These are phyloP conservation scores for California macrophylla DNA, from an alignment of 441 rosid genomes.

Conservation along the genomic window DNA sequence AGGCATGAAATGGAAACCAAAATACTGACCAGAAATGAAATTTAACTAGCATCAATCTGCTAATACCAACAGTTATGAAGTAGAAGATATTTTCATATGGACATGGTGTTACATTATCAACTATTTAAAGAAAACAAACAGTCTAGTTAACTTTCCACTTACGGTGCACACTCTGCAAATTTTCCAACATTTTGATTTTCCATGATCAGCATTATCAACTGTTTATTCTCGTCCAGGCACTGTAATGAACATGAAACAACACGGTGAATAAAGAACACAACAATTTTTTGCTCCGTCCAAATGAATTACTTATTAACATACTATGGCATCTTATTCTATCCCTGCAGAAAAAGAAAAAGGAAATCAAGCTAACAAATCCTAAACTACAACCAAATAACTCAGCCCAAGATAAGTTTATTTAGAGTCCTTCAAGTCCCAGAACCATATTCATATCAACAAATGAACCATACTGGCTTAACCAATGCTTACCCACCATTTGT, in stretches of 20 bases:
- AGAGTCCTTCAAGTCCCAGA: neutral
- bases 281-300: neutral
- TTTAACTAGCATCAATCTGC: neutral
- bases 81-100: neutral
- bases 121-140: constrained; percentile 2
- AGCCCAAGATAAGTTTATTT: neutral
- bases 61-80: neutral
- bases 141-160: constrained; percentile 14
- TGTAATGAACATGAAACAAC: constrained; percentile 11
- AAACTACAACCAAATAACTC: neutral
- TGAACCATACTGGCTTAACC: neutral
- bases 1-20: neutral
- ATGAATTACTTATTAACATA: neutral
- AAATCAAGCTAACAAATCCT: neutral
- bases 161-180: constrained; percentile 20
- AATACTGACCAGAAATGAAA: neutral
- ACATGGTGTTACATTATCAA: neutral
- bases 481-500: neutral
- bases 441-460: neutral
- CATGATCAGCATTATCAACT: constrained; percentile 28
- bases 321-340: neutral
- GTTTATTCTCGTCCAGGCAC: constrained; percentile 29
- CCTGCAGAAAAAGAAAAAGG: neutral
- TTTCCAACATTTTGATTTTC: constrained; percentile 24
- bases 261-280: neutral